Evolutionary conservation across 371 early-diverging fungal species (phyloP).

Genomic region (Blakeslea trispora): DNA sequence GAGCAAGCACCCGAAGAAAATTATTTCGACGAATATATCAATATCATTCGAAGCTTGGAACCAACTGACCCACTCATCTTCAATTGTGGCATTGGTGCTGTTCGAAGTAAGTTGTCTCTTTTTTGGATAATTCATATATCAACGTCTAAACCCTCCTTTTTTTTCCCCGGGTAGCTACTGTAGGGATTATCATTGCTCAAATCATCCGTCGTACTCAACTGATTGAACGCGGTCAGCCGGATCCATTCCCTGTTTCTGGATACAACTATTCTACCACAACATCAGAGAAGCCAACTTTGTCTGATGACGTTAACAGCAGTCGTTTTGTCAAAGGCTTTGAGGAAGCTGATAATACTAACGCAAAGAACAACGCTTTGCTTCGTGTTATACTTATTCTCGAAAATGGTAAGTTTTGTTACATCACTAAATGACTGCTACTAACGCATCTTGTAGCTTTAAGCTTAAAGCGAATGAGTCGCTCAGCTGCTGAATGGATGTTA

Average conservation of each 20-base stretch:
- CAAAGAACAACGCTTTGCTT: conserved; percentile 56
- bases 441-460: conserved; percentile 27
- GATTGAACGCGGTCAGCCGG: conserved; percentile 40
- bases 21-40: conserved; percentile 71
- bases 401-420: conserved; percentile 36
- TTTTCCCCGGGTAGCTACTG: conserved; percentile 50
- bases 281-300: conserved; percentile 7
- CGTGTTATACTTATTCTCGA: conserved; percentile 61
- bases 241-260: conserved; percentile 52
- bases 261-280: conserved; percentile 24
- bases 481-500: conserved; percentile 66
- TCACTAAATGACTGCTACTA: not conserved
- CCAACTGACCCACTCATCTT: conserved; percentile 65
- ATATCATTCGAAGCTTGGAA: conserved; percentile 48
- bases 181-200: conserved; percentile 64
- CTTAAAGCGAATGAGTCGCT: conserved; percentile 39
- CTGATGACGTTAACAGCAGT: conserved; percentile 26
- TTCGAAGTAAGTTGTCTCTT: conserved; percentile 56
- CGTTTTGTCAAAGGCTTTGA: conserved; percentile 37
- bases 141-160: too few relatives aligned
- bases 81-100: conserved; percentile 76
- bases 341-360: conserved; percentile 46
- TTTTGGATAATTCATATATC: not conserved
- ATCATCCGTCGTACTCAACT: conserved; percentile 61
- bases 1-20: conserved; percentile 71